Base-by-base conservation (phyloP, 768 basidiomycete species). In the Ramaria rubella region DNA sequence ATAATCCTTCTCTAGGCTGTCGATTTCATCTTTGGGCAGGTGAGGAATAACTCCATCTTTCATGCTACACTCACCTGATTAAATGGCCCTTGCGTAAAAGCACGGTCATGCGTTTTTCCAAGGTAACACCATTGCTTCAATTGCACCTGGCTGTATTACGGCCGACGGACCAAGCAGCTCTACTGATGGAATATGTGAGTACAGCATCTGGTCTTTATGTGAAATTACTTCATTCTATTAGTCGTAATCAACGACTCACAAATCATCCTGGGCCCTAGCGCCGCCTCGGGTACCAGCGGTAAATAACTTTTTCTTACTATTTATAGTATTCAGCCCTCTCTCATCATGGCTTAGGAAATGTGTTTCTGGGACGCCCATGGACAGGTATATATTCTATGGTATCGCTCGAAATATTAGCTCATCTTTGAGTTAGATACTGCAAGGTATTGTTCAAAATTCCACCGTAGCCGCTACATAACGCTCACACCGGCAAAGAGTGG, bases 1-100 rank as follows among this genome's bases (percentile, higher is more conserved):
- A 34, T n/a, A 45, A 19, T 15, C 12, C 21, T 79, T 76, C 78
- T 38, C 36, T 38, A 77, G 31, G 77, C 77, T 0, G 68, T 69
- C 1, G 78, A 81, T 58, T 81, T 81, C 58, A 78, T 80, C 46
- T 80, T 79, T 56, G 79, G 79, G 12, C 74, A 72, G 33, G 54
- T 26, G 21, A 64, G 66, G 31, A 14, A 6, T 46, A n/a, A n/a
- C n/a, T 38, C n/a, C 36, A n/a, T n/a, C 12, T 14, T 3, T 38
- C 12, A 38, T 38, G 36, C 36, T 14, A 19, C 40, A 42, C n/a
- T 42, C 29, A 15, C 7, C 17, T 42, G n/a, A n/a, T 21, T 21
- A 29, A 15, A 6, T n/a, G 11, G 8, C 21, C 30, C 11, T 52
- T 33, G 9, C 23, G 1, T 24, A 4, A 40, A 3, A 52, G 31